Evolutionary conservation across 805 yeast genomes (phyloP).

Genomic region (Lipomyces sp.): DNA sequence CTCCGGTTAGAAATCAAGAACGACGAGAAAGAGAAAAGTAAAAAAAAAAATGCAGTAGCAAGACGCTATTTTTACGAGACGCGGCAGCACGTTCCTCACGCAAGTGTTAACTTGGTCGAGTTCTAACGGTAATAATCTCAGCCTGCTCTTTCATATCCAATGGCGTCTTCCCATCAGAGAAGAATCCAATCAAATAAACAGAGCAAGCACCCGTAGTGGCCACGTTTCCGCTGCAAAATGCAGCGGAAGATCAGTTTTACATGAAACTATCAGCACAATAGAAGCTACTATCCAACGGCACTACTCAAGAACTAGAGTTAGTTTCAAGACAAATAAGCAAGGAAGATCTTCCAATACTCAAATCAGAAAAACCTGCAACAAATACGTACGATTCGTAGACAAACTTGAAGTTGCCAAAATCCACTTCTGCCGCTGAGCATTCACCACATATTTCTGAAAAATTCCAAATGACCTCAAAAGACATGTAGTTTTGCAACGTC

Average conservation of each 20-base stretch:
- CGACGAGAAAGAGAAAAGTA: not conserved
- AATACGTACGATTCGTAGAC: too few relatives aligned
- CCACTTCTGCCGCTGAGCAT: too few relatives aligned
- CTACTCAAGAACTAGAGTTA: not conserved
- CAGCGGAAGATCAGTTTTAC: not conserved
- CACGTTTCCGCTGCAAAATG: not conserved
- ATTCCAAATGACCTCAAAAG: too few relatives aligned
- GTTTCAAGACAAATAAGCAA: too few relatives aligned
- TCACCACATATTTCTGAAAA: too few relatives aligned
- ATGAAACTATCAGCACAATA: not conserved
- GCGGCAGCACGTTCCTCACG: conserved; percentile 58
- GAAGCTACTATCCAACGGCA: too few relatives aligned
- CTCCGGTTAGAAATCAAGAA: not conserved
- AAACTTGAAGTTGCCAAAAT: too few relatives aligned
- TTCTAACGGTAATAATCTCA: conserved; percentile 77
- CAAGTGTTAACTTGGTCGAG: conserved; percentile 82
- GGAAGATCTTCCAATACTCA: too few relatives aligned
- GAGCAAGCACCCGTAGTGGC: conserved; percentile 50
- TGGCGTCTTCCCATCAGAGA: conserved; percentile 6
- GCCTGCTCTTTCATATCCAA: conserved; percentile 33
- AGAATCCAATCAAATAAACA: too few relatives aligned
- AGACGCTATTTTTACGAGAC: not conserved
- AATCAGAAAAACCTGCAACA: too few relatives aligned
- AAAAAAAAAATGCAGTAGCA: not conserved
- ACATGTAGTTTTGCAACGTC: too few relatives aligned